These are phyloP conservation scores for Calonectria fujianensis DNA, from an alignment of 2,329 filamentous ascomycete species.

Conservation along the genomic window DNA sequence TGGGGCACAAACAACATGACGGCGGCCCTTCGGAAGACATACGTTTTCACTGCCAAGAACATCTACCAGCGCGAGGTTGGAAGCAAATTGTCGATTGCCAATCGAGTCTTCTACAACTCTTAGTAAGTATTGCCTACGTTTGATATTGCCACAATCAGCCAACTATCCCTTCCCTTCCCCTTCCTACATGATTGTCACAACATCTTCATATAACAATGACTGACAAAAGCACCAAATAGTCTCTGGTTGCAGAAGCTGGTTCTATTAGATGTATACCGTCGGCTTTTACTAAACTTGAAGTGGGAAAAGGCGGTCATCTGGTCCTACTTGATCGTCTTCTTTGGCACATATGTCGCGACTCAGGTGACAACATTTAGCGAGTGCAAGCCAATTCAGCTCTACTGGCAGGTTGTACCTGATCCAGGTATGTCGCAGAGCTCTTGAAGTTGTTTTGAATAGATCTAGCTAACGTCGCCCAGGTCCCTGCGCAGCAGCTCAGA, in stretches of 20 bases:
- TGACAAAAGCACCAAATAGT: conserved; percentile 27
- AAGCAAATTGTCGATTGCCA: conserved; percentile 41
- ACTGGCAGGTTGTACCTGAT: conserved; percentile 48
- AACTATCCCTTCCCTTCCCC: too few species aligned
- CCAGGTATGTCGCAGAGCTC: conserved; percentile 31
- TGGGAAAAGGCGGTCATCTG: conserved; percentile 40
- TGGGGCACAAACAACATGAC: conserved; percentile 45
- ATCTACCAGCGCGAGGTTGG: conserved; percentile 38
- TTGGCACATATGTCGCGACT: conserved; percentile 39
- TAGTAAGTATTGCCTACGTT: conserved; percentile 32
- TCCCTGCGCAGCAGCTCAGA: conserved; percentile 43
- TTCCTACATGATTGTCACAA: not conserved
- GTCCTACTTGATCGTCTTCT: conserved; percentile 44
- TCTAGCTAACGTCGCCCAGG: conserved; percentile 21
- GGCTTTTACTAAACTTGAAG: conserved; percentile 41
- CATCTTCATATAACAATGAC: not conserved
- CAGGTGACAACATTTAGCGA: conserved; percentile 49
- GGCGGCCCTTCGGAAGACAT: conserved; percentile 35
- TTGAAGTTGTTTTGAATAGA: not conserved
- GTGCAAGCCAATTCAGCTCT: conserved; percentile 43
- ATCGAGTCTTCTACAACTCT: conserved; percentile 44
- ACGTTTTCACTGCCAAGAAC: conserved; percentile 36
- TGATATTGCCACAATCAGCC: too few species aligned
- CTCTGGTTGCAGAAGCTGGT: conserved; percentile 50
- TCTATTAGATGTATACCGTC: conserved; percentile 46